phyloP scores from a whole-genome alignment of 2,329 filamentous ascomycete species.

The Aspergillus chevalieri region DNA sequence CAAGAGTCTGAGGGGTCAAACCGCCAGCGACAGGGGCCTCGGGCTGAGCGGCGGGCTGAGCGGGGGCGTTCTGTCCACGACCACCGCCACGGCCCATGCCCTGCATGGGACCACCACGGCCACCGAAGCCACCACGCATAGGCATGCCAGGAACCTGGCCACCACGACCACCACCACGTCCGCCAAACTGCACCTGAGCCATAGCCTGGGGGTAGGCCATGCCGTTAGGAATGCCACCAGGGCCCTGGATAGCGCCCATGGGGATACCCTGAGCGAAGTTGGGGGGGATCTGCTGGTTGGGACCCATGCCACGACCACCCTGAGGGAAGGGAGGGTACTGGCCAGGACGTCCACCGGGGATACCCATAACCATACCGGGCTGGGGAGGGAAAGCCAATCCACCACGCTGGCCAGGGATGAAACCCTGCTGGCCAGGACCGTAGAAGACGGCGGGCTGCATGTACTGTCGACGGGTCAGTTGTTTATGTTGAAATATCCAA shows the following conservation, averaged over 20 bases:
- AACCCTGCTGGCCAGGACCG: constrained; percentile 60
- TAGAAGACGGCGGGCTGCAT: constrained; percentile 93
- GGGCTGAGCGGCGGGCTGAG: constrained; percentile 30
- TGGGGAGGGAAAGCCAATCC: constrained; percentile 57
- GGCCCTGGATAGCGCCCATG: constrained; percentile 52
- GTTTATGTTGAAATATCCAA: background rate
- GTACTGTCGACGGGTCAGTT: constrained; percentile 45
- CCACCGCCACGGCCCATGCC: constrained; percentile 36
- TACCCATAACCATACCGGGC: constrained; percentile 52
- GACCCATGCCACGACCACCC: constrained; percentile 77
- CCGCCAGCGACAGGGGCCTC: constrained; percentile 34
- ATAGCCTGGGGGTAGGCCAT: constrained; percentile 76
- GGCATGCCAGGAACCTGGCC: constrained; percentile 65
- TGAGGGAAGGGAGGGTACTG: constrained; percentile 83
- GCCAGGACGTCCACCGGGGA: constrained; percentile 74
- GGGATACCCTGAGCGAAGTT: constrained; percentile 71
- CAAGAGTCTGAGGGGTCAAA: constrained; percentile 48
- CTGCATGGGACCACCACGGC: constrained; percentile 40
- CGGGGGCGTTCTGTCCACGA: constrained; percentile 37
- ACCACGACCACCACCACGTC: constrained; percentile 63
- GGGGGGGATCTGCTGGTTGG: constrained; percentile 77
- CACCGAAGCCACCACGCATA: constrained; percentile 43
- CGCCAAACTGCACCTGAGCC: constrained; percentile 66
- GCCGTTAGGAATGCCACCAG: constrained; percentile 68
- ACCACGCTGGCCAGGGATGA: constrained; percentile 54